These are phyloP conservation scores for Mortierella polycephala DNA, from an alignment of 371 early-diverging fungal species.

Conservation along the genomic window DNA sequence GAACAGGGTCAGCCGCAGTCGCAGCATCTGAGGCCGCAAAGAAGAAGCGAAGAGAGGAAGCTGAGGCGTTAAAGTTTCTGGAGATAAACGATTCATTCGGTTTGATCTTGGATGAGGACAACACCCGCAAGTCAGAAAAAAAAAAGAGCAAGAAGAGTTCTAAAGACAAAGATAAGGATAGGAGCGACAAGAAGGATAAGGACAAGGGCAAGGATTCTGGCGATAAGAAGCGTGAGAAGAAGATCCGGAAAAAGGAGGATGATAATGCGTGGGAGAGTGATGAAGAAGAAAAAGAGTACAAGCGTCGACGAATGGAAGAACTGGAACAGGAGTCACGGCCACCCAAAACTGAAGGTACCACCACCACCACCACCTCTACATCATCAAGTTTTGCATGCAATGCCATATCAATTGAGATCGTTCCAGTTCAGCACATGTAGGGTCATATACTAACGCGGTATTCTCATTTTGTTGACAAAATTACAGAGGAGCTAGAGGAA, in stretches of 20 bases:
- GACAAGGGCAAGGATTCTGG: conserved; percentile 42
- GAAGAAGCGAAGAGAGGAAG: conserved; percentile 65
- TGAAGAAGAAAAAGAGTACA: conserved; percentile 69
- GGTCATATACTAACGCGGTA: not conserved
- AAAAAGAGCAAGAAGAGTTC: conserved; percentile 40
- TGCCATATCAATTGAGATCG: not conserved
- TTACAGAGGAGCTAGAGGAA: conserved; percentile 43
- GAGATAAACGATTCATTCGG: conserved; percentile 70
- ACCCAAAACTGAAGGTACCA: conserved; percentile 47
- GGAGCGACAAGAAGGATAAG: conserved; percentile 43
- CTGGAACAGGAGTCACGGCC: conserved; percentile 53
- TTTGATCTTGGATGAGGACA: conserved; percentile 66
- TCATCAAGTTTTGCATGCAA: not conserved
- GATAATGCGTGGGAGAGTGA: conserved; percentile 67
- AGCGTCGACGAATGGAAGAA: conserved; percentile 58
- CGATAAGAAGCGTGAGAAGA: conserved; percentile 30
- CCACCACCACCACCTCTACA: not conserved
- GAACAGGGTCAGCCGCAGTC: too few species aligned
- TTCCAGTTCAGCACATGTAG: not conserved
- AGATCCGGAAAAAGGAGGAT: conserved; percentile 58
- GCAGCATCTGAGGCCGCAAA: conserved; percentile 57
- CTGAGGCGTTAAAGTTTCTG: conserved; percentile 56
- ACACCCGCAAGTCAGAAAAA: conserved; percentile 24
- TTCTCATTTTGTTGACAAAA: not conserved
- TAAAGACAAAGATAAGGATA: conserved; percentile 29